These are phyloP conservation scores for Lizonia empirigonia DNA, from an alignment of 2,329 filamentous ascomycete genomes.

Conservation along the genomic window DNA sequence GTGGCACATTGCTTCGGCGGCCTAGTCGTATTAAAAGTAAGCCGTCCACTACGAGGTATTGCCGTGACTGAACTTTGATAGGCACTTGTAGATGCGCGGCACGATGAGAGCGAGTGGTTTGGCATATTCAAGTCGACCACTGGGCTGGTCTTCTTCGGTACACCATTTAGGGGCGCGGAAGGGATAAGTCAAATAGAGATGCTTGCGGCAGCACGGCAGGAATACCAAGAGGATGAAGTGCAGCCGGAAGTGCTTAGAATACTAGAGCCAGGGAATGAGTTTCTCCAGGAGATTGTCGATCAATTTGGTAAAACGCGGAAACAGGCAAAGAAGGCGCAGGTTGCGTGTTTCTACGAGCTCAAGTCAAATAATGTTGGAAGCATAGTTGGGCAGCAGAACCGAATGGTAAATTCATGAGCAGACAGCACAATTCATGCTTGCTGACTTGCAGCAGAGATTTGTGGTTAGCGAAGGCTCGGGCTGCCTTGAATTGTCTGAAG, in stretches of 20 bases:
- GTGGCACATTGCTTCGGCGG: no score
- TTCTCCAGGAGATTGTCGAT: conserved; percentile 31
- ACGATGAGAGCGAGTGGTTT: no score
- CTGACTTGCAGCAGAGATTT: conserved; percentile 20
- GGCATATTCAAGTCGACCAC: no score
- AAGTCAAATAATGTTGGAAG: conserved; percentile 34
- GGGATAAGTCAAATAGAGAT: conserved; percentile 34
- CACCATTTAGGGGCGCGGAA: conserved; percentile 32
- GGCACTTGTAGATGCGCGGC: no score
- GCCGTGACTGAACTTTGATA: no score
- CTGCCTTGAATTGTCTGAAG: conserved; percentile 27
- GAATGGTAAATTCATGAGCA: conserved; percentile 22
- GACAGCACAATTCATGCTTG: conserved; percentile 2
- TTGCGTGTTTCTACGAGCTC: conserved; percentile 34
- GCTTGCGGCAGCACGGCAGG: conserved; percentile 28
- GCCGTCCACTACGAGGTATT: no score
- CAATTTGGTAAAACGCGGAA: conserved; percentile 23
- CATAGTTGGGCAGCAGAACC: conserved; percentile 31
- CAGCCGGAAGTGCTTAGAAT: conserved; percentile 24
- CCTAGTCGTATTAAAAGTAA: no score
- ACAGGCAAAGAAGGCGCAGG: conserved; percentile 23
- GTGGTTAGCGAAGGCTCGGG: conserved; percentile 29
- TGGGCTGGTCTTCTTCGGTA: no score
- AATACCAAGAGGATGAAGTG: conserved; percentile 25
- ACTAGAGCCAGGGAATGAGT: conserved; percentile 31